A percentile compares a stretch with the other conserved stretches of the same genome.
Conservation (phyloP, 208 protist genomes). For the Naegleria fowleri region DNA sequence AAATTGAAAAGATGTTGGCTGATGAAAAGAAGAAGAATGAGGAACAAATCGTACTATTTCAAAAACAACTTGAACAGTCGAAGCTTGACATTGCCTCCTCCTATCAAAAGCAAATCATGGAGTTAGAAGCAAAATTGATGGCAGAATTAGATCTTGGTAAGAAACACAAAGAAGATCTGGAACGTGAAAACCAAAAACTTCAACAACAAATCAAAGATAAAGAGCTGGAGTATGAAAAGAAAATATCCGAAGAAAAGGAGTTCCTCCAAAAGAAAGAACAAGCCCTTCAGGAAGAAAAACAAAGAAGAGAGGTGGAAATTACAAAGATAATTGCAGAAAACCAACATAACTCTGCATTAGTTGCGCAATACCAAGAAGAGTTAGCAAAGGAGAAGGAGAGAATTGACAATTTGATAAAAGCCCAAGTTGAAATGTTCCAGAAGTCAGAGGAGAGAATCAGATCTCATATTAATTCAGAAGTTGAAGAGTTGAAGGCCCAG, state of each 20-base stretch:
- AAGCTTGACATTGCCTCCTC: background rate
- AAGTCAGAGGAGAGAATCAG: background rate
- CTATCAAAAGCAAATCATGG: background rate
- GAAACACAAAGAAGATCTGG: background rate
- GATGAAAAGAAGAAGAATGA: background rate
- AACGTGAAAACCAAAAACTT: background rate
- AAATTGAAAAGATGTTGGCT: background rate
- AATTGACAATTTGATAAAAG: background rate
- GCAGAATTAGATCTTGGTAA: background rate
- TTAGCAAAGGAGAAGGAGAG: background rate
- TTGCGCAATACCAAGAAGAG: background rate
- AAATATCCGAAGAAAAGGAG: background rate
- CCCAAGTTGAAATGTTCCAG: background rate
- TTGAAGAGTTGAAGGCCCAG: background rate
- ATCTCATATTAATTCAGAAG: background rate
- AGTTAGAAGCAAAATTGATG: background rate
- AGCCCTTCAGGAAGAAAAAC: background rate
- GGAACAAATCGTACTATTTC: background rate
- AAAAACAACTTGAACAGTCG: background rate
- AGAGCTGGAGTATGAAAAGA: background rate
- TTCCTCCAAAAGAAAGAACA: background rate
- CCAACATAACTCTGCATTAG: background rate
- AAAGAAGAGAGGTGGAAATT: background rate
- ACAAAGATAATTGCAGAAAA: background rate
- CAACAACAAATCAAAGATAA: background rate